Evolutionary conservation across 2,329 filamentous ascomycete genomes (phyloP).

Genomic region (Sporothrix brasiliensis): DNA sequence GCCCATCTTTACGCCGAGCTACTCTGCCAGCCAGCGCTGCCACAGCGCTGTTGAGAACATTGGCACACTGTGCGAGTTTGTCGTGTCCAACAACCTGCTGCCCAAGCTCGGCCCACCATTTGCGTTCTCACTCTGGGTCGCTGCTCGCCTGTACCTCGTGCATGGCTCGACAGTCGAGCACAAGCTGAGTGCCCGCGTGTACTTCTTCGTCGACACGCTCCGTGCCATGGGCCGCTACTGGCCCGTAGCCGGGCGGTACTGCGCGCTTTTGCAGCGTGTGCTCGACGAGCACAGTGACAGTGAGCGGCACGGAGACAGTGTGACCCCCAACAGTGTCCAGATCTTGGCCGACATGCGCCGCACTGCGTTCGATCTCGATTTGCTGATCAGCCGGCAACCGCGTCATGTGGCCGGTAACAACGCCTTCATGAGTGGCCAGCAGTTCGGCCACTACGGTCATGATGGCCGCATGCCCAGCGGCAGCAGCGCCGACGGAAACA

Average conservation of each 20-base stretch:
- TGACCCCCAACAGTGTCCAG: constrained; percentile 79
- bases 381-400: constrained; percentile 83
- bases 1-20: constrained; percentile 86
- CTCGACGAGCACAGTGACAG: constrained; percentile 84
- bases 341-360: constrained; percentile 91
- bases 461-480: constrained; percentile 2
- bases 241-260: constrained; percentile 84
- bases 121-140: constrained; percentile 91
- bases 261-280: constrained; percentile 75
- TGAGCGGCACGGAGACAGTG: constrained; percentile 71
- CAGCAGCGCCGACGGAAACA: constrained; percentile 33
- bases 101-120: constrained; percentile 85
- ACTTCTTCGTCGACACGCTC: constrained; percentile 80
- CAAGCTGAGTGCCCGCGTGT: constrained; percentile 76
- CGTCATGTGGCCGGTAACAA: constrained; percentile 45
- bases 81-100: constrained; percentile 73
- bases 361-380: constrained; percentile 87
- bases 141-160: constrained; percentile 81
- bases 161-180: constrained; percentile 89
- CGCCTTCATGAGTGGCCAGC: constrained; percentile 15
- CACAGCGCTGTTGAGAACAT: constrained; percentile 82
- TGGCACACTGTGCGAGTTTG: constrained; percentile 74
- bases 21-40: constrained; percentile 80
- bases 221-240: constrained; percentile 80
- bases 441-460: constrained; percentile 27